These are phyloP conservation scores for Kazachstania taianensis DNA, from an alignment of 805 yeast genomes.

Conservation along the genomic window DNA sequence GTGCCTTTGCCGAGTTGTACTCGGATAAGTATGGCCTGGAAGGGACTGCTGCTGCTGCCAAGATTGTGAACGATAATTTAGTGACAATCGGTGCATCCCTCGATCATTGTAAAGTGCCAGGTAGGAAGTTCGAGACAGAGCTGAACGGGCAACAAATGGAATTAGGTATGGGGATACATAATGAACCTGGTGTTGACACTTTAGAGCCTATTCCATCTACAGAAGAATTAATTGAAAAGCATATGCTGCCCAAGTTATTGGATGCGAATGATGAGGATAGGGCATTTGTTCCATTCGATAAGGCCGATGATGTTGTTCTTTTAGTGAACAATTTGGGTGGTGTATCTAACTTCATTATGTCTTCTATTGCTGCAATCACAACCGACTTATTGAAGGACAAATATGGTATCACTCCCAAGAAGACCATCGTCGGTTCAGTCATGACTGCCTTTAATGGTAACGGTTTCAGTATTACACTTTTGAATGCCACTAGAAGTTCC, in stretches of 20 bases:
- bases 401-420: constrained; percentile 51
- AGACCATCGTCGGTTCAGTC: constrained; percentile 66
- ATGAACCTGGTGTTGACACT: constrained; percentile 73
- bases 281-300: constrained; percentile 60
- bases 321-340: constrained; percentile 86
- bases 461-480: constrained; percentile 77
- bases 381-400: constrained; percentile 40
- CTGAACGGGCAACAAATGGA: constrained; percentile 62
- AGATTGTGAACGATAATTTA: constrained; percentile 47
- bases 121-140: constrained; percentile 47
- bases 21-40: constrained; percentile 37
- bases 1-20: constrained; percentile 50
- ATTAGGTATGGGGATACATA: constrained; percentile 92
- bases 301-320: constrained; percentile 57
- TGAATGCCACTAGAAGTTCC: constrained; percentile 53
- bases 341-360: constrained; percentile 68
- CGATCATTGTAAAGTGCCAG: constrained; percentile 87
- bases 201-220: constrained; percentile 55
- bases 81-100: constrained; percentile 86
- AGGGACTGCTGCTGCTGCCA: constrained; percentile 50
- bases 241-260: constrained; percentile 52
- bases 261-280: constrained; percentile 64
- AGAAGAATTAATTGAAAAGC: constrained; percentile 43
- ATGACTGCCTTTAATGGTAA: constrained; percentile 89
- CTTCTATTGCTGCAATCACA: constrained; percentile 58